Percentiles rank a stretch among this genome's conserved stretches.
These are phyloP conservation scores for Serendipita vermifera DNA, from an alignment of 768 basidiomycete species.

Conservation along the genomic window DNA sequence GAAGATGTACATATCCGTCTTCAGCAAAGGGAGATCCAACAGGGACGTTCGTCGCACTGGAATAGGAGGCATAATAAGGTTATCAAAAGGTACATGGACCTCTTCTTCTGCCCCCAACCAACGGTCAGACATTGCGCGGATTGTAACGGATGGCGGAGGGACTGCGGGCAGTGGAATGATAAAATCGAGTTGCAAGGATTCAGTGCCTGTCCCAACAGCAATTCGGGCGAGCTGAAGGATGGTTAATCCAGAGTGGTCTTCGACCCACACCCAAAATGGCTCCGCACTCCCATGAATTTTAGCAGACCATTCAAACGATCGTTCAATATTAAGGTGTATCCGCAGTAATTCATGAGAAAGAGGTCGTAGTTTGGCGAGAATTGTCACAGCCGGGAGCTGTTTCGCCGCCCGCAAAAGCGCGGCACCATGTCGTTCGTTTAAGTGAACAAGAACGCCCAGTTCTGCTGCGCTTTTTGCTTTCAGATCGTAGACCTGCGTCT, in stretches of 20 bases:
- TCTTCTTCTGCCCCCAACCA: constrained; percentile 90
- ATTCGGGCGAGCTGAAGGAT: constrained; percentile 74
- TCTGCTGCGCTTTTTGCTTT: constrained; percentile 50
- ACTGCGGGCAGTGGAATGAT: constrained; percentile 57
- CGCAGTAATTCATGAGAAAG: constrained; percentile 74
- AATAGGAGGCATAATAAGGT: constrained; percentile 59
- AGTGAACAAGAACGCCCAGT: constrained; percentile 65
- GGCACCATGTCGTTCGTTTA: constrained; percentile 74
- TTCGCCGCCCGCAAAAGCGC: constrained; percentile 68
- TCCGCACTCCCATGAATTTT: constrained; percentile 64
- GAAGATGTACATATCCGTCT: constrained; percentile 15
- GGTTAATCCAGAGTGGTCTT: constrained; percentile 65
- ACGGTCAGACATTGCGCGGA: constrained; percentile 74
- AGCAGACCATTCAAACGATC: constrained; percentile 66
- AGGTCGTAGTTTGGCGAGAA: constrained; percentile 63
- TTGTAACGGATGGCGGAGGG: constrained; percentile 50
- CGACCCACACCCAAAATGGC: constrained; percentile 94
- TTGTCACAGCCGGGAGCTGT: constrained; percentile 63
- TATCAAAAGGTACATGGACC: constrained; percentile 45
- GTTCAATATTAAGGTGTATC: constrained; percentile 48
- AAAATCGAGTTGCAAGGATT: constrained; percentile 54
- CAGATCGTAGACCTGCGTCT: constrained; percentile 62
- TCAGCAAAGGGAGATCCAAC: constrained; percentile 63
- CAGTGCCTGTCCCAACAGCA: constrained; percentile 53
- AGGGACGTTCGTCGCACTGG: constrained; percentile 47